Conservation (phyloP, 1,139 yeast genomes). For the Saccharomyces pastorianus region DNA sequence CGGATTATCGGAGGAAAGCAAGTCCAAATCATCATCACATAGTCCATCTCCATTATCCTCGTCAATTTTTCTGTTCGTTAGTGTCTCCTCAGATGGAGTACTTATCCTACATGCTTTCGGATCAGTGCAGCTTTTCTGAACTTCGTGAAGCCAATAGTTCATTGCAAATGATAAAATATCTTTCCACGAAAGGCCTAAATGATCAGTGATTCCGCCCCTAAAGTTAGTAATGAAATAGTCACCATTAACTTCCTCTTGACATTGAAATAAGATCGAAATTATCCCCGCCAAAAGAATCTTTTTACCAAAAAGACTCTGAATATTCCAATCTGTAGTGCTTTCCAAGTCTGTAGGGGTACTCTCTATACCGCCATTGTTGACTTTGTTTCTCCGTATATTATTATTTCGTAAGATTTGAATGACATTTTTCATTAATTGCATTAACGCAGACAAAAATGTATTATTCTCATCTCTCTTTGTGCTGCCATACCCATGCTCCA, state of each 20-base stretch:
- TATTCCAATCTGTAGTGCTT: constrained; percentile 7
- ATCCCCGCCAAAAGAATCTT: constrained; percentile 64
- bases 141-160: constrained; percentile 43
- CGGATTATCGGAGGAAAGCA: constrained; percentile 11
- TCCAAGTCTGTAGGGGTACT: neutral
- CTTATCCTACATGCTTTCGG: constrained; percentile 11
- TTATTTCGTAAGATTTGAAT: constrained; percentile 29
- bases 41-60: constrained; percentile 1
- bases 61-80: neutral
- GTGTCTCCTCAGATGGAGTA: neutral
- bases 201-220: constrained; percentile 40
- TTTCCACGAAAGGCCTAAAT: constrained; percentile 45
- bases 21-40: constrained; percentile 27
- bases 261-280: constrained; percentile 58
- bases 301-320: constrained; percentile 41
- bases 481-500: constrained; percentile 21
- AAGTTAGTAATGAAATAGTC: constrained; percentile 41
- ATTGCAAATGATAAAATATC: constrained; percentile 55
- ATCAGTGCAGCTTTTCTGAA: constrained; percentile 16
- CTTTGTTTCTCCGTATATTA: neutral
- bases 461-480: constrained; percentile 9
- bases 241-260: constrained; percentile 45
- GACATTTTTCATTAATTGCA: constrained; percentile 45
- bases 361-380: neutral
- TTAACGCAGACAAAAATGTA: constrained; percentile 48